These are phyloP conservation scores for Stagonosporopsis rhizophila DNA, from an alignment of 2,329 filamentous ascomycete genomes.

Conservation along the genomic window DNA sequence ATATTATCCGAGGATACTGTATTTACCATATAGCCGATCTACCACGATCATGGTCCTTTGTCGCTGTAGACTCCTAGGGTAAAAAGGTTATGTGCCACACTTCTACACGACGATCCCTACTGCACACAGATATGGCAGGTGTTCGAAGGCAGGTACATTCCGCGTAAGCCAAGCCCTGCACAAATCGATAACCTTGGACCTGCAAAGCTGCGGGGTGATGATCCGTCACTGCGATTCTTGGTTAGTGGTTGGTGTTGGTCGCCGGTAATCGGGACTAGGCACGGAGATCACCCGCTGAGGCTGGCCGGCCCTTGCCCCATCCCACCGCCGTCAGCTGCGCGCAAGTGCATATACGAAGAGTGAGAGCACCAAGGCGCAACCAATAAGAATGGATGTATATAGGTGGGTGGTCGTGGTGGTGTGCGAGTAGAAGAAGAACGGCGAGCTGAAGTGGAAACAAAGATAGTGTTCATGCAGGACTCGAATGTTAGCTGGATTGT, in stretches of 20 bases:
- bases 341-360: background rate
- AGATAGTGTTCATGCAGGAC: background rate
- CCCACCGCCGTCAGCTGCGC: background rate
- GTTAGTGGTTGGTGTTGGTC: background rate
- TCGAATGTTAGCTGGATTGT: background rate
- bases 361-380: background rate
- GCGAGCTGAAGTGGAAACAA: background rate
- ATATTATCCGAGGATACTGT: background rate
- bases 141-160: background rate
- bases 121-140: background rate
- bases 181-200: background rate
- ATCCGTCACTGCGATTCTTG: background rate
- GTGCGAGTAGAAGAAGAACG: background rate
- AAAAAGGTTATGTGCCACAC: background rate
- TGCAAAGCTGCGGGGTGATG: background rate
- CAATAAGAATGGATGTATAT: background rate
- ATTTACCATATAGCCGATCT: conserved; percentile 4
- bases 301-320: background rate
- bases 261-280: background rate
- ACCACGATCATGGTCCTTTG: too few species aligned
- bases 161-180: background rate
- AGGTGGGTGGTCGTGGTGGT: too few species aligned
- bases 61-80: background rate
- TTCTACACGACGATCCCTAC: background rate
- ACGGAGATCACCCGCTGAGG: conserved; percentile 5